Percentiles rank a stretch among this genome's conserved stretches.
phyloP scores from a whole-genome alignment of 169 alveolate species.

The Theileria parva region DNA sequence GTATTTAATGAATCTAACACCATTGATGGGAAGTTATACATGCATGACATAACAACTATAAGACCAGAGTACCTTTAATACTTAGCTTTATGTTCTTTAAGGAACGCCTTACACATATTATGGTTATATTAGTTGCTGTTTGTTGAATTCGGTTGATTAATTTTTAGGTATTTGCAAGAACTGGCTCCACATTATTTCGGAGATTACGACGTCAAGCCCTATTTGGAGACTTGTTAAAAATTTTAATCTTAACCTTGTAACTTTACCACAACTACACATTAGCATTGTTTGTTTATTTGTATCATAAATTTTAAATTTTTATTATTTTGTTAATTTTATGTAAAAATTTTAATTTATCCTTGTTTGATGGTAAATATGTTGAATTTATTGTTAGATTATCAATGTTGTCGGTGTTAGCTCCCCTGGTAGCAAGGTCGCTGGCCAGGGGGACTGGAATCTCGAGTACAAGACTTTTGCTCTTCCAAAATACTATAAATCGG shows the following conservation, averaged over 20 bases:
- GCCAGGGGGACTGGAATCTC: no score
- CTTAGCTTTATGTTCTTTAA: no score
- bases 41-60: conserved; percentile 58
- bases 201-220: conserved; percentile 28
- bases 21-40: conserved; percentile 49
- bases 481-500: no score
- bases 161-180: conserved; percentile 52
- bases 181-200: conserved; percentile 62
- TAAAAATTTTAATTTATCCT: no score
- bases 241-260: background rate
- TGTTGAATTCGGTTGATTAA: background rate
- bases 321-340: background rate
- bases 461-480: no score
- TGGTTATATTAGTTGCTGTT: no score
- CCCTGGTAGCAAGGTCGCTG: no score
- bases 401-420: no score
- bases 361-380: no score
- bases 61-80: conserved; percentile 46
- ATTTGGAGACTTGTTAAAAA: conserved; percentile 14
- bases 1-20: conserved; percentile 54
- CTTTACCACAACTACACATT: background rate
- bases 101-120: no score
- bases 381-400: no score
- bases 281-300: background rate
- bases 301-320: no score